Base-by-base conservation (phyloP, 371 early-diverging fungal genomes). In the Batrachochytrium dendrobatidis region DNA sequence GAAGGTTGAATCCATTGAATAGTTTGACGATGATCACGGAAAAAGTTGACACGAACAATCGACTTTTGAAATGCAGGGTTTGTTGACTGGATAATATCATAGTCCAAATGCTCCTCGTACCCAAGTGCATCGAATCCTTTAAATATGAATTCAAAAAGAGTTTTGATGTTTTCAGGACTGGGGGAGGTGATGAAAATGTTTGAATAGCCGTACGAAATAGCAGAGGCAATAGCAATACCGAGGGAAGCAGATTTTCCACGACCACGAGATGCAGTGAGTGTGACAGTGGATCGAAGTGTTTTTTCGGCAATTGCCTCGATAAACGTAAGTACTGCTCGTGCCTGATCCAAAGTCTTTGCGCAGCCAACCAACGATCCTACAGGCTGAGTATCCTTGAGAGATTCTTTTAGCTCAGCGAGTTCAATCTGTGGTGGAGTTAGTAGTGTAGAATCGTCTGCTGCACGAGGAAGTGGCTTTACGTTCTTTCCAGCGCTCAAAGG, bases 161-260 rank as follows among this genome's bases (percentile, higher is more conserved):
- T 98, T 73, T 95, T 94, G 67, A 99, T 86, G 74, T 99, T 99
- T 67, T 95, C 95, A 30, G 99, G 92, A 57, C 87, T 86, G n/a
- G 99, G 99, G 7, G 98, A 93, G 4, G 96, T 93, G 53, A 99
- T 91, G 72, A 95, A 97, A 60, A 99, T 94, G 71, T 95, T 96
- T 63, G 92, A 91, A 76, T 98, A 98, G n/a, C 97, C 97, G 69
- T 94, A 92, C 0, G 95, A 90, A 25, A 99, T 84, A 18, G 99
- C 99, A 1, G 93, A 86, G 0, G 99, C 94, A 70, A 99, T 89
- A 28, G 96, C 83, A 35, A 99, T 81, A 35, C 99, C 99, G 43
- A 99, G 80, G 0, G 98, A 88, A 0, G 99, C 99, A 15, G 99
- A 98, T 77, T 99, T 99, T 71, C 99, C 99, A 63, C 99, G 88